These are phyloP conservation scores for Botrytis paeoniae DNA, from an alignment of 2,329 filamentous ascomycete species.

Conservation along the genomic window DNA sequence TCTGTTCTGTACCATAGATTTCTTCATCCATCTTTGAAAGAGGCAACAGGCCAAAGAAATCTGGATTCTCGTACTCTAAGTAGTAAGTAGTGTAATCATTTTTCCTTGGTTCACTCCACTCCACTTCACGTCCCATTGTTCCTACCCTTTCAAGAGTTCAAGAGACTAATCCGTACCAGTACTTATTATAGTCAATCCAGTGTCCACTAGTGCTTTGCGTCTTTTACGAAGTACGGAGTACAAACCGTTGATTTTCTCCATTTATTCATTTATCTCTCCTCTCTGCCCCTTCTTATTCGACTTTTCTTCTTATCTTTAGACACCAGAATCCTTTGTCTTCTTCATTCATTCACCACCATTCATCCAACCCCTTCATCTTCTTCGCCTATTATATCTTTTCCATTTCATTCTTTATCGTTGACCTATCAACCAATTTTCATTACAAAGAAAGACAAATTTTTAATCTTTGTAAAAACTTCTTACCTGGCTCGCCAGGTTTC, in stretches of 20 bases:
- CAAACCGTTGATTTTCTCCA: not conserved
- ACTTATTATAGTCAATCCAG: not conserved
- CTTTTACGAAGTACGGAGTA: constrained; percentile 1
- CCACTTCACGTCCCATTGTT: constrained; percentile 8
- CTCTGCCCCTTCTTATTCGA: not conserved
- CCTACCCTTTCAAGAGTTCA: not conserved
- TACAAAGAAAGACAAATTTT: not conserved
- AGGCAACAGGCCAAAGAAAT: not conserved
- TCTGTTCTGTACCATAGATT: not conserved
- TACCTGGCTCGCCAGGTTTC: not conserved
- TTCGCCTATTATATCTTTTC: constrained; percentile 7
- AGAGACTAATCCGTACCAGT: constrained; percentile 5
- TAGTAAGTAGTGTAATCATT: not conserved
- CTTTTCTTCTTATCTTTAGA: not conserved
- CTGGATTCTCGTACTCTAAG: not conserved
- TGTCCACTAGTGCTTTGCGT: not conserved
- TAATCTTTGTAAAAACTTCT: not conserved
- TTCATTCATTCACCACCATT: not conserved
- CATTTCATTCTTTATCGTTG: constrained; percentile 4
- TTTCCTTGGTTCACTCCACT: constrained; percentile 7
- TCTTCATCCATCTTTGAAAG: not conserved
- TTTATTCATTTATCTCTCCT: constrained; percentile 6
- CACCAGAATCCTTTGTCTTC: not conserved
- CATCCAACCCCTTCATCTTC: not conserved
- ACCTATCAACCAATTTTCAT: not conserved